These are phyloP conservation scores for Lepidopterella palustris DNA, from an alignment of 495 filamentous ascomycete species.

Conservation along the genomic window DNA sequence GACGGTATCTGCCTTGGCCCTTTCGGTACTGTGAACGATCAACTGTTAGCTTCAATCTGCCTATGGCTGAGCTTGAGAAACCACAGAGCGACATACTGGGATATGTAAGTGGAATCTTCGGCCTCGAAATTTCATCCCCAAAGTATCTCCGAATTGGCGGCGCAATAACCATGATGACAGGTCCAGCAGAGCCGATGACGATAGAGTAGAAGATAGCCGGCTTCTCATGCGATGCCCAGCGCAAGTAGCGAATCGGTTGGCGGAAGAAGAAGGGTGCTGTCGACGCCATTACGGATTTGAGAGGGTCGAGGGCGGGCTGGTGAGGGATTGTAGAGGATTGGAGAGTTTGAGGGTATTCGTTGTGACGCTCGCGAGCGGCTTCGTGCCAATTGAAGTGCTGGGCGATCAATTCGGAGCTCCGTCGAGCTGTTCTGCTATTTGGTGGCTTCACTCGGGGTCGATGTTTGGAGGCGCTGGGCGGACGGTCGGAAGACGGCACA, in stretches of 20 bases:
- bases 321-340: background rate
- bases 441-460: background rate
- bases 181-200: conserved; percentile 64
- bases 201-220: conserved; percentile 85
- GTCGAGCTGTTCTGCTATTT: background rate
- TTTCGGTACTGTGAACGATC: conserved; percentile 55
- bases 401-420: background rate
- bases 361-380: background rate
- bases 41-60: conserved; percentile 11
- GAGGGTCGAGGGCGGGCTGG: background rate
- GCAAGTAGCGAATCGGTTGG: conserved; percentile 70
- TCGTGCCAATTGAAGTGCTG: background rate
- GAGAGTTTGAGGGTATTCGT: background rate
- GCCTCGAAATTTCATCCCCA: conserved; percentile 62
- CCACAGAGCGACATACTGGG: conserved; percentile 56
- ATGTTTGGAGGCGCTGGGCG: background rate
- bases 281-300: conserved; percentile 10
- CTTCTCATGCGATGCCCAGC: conserved; percentile 78
- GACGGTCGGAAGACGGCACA: too few relatives aligned
- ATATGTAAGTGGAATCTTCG: conserved; percentile 79
- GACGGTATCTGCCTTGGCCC: conserved; percentile 63
- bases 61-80: background rate
- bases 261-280: conserved; percentile 69
- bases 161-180: conserved; percentile 56
- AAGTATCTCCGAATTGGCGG: conserved; percentile 63